Evolutionary conservation across 139 green algal species (phyloP).

Genomic region (Chlamydomonas incerta): DNA sequence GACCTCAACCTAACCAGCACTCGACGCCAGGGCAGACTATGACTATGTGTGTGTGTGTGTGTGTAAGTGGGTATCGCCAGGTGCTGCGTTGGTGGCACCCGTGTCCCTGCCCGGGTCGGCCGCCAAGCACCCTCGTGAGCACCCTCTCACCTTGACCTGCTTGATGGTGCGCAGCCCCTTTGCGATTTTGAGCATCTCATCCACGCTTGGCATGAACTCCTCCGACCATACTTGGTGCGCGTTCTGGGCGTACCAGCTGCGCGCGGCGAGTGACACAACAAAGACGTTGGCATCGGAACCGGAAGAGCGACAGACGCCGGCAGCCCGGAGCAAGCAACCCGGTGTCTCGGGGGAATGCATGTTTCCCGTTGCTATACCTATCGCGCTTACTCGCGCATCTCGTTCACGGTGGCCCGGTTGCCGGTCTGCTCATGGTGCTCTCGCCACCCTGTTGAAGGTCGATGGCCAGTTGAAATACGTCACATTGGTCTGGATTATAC

Average conservation of each 20-base stretch:
- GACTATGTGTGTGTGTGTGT: no score
- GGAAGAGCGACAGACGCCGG: background rate
- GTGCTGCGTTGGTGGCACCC: no score
- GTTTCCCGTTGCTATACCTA: background rate
- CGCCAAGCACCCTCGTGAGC: no score
- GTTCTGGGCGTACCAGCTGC: conserved; percentile 34
- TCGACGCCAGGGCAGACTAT: no score
- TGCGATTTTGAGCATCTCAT: conserved; percentile 40
- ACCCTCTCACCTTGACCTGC: background rate
- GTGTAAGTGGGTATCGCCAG: no score
- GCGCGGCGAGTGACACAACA: background rate
- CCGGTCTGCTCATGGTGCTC: conserved; percentile 31
- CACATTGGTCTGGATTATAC: no score
- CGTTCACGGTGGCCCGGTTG: background rate
- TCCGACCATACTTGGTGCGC: conserved; percentile 18
- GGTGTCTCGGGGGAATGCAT: background rate
- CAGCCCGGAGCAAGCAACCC: background rate
- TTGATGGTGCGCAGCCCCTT: conserved; percentile 35
- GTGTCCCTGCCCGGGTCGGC: no score
- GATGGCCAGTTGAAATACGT: background rate
- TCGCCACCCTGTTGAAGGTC: conserved; percentile 20
- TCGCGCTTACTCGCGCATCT: conserved; percentile 21
- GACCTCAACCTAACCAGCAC: no score
- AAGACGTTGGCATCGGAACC: background rate
- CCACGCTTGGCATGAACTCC: background rate